Base-by-base conservation (phyloP, 2,329 filamentous ascomycete species). In the Phialophora verrucosa region DNA sequence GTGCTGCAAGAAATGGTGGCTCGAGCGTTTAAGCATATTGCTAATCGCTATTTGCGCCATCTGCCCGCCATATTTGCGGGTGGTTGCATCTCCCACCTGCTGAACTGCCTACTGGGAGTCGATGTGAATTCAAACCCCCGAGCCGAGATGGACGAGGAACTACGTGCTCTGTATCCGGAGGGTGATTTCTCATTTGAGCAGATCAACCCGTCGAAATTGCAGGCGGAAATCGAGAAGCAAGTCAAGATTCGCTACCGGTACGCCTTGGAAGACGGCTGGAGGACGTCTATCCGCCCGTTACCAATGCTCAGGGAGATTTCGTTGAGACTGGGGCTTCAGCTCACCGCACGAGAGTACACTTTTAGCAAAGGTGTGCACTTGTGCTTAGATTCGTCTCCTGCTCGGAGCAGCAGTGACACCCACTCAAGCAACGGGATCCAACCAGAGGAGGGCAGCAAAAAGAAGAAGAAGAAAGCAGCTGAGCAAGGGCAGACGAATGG, bases 11-110 rank as follows among this genome's bases (percentile, higher is more conserved):
- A 99, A 79, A 98, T 98, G 90, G 86, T 98, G 71, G 86, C 91
- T n/a, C 89, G 95, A 82, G 89, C 91, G 4, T 97, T 98, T 85
- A 99, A 99, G 86, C 94, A 99, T 79, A 84, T 95, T 69, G 86
- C 90, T 64, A 89, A 92, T 77, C 86, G 86, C 73, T 91, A 96
- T 77, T 83, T 99, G 68, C 89, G 90, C 70, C 87, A 91, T 69
- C 80, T 97, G 23, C 92, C 95, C 25, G 85, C 90, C 69, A 88
- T 91, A 14, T 89, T 98, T 69, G 88, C 90, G n/a, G 85, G 91
- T 57, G 83, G 91, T 66, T 94, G 91, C 76, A 82, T 94, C 67
- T 84, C 93, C 6, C 95, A 99, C 76, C 83, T 99, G 59, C 85
- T 99, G 72, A 99, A 99, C 83, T 99, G 95, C 79, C 83, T 99